Evolutionary conservation across 2,329 filamentous ascomycete genomes (phyloP).

Genomic region (Curvularia hawaiiensis): DNA sequence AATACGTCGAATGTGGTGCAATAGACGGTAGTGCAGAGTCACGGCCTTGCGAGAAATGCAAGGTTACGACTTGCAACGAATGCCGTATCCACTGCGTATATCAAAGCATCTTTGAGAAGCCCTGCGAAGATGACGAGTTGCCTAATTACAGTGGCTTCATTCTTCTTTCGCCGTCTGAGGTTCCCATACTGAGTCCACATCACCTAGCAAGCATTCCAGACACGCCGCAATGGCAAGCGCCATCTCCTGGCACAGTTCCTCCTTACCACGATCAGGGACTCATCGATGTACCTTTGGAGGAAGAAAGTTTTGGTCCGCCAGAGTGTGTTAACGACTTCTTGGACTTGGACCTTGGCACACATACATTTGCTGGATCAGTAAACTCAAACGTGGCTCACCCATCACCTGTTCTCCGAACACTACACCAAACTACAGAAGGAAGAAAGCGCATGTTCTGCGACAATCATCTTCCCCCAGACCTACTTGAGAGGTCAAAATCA

Average conservation of each 20-base stretch:
- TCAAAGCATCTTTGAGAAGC: constrained; percentile 35
- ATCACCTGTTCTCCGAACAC: constrained; percentile 33
- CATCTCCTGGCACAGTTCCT: constrained; percentile 5
- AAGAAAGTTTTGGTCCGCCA: constrained; percentile 20
- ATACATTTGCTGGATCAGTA: constrained; percentile 23
- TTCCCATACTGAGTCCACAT: constrained; percentile 37
- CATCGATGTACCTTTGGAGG: constrained; percentile 36
- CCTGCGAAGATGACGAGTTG: constrained; percentile 35
- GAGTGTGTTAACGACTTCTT: constrained; percentile 36
- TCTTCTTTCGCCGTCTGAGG: constrained; percentile 30
- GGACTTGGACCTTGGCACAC: constrained; percentile 30
- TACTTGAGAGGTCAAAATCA: not conserved
- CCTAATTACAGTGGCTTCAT: constrained; percentile 40
- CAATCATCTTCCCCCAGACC: constrained; percentile 3
- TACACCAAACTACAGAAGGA: constrained; percentile 31
- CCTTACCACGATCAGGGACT: constrained; percentile 42
- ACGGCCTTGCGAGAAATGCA: constrained; percentile 34
- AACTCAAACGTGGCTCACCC: constrained; percentile 28
- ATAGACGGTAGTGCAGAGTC: constrained; percentile 18
- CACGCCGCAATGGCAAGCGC: constrained; percentile 15
- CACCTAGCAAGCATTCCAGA: constrained; percentile 23
- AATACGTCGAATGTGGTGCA: constrained; percentile 32
- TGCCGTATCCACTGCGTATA: constrained; percentile 45
- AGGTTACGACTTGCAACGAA: constrained; percentile 42
- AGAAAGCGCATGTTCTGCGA: constrained; percentile 24